Evolutionary conservation across 129 eudicot genomes (phyloP).

Genomic region (Rutidosis leptorrhynchoides): DNA sequence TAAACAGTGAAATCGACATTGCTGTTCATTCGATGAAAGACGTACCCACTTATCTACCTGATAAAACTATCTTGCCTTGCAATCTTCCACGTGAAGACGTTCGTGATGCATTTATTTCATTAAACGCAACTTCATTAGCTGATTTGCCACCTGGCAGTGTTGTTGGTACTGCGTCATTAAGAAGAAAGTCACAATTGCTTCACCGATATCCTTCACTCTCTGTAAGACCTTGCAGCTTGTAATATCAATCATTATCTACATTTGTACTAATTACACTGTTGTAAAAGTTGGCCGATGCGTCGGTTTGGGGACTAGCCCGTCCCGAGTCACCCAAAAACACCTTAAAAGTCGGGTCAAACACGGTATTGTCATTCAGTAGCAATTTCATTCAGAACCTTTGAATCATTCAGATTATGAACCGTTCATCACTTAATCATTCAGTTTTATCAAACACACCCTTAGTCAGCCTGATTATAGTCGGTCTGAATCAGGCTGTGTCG

Average conservation of each 20-base stretch:
- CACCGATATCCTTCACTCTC: conserved; percentile 80
- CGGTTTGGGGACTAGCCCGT: too few species aligned
- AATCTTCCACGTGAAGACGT: conserved; percentile 96
- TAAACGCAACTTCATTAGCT: conserved; percentile 62
- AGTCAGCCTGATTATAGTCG: too few species aligned
- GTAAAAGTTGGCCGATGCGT: too few species aligned
- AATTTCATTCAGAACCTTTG: too few species aligned
- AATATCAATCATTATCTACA: not conserved
- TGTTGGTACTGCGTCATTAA: conserved; percentile 88
- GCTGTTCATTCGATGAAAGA: conserved; percentile 99
- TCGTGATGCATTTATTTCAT: conserved; percentile 87
- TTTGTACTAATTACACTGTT: not conserved
- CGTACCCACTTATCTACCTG: conserved; percentile 92
- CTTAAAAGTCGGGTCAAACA: too few species aligned
- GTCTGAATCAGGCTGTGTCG: too few species aligned
- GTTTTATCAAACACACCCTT: too few species aligned
- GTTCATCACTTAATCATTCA: too few species aligned
- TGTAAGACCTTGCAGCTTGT: conserved; percentile 36
- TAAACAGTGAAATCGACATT: too few species aligned
- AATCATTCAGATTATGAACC: too few species aligned
- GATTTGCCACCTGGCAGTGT: conserved; percentile 82
- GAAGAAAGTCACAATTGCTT: conserved; percentile 89
- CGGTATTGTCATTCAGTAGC: too few species aligned
- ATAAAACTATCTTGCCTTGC: conserved; percentile 87
- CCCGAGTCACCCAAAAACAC: too few species aligned